Evolutionary conservation across 352 stramenopile species (phyloP).

Genomic region (Pythium scleroteichum): DNA sequence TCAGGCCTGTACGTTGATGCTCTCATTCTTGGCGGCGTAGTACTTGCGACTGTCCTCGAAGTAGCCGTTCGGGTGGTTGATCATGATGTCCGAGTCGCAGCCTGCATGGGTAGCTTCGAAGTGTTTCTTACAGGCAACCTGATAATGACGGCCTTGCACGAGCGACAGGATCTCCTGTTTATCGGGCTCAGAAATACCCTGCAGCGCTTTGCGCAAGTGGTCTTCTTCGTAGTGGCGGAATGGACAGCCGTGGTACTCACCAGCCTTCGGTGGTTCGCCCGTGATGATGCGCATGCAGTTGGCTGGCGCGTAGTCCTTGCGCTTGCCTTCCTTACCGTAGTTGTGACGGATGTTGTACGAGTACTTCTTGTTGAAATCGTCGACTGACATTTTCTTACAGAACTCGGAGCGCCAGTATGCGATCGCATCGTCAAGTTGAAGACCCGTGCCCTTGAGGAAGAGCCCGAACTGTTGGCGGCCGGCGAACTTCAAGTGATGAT

Average conservation of each 20-base stretch:
- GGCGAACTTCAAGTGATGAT: constrained; percentile 97
- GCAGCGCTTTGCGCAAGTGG: constrained; percentile 90
- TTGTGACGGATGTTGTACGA: constrained; percentile 99
- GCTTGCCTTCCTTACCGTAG: constrained; percentile 99
- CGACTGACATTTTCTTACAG: constrained; percentile 93
- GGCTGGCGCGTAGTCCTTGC: constrained; percentile 96
- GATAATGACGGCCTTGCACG: constrained; percentile 93
- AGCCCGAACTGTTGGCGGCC: constrained; percentile 97
- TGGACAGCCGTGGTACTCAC: constrained; percentile 98
- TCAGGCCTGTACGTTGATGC: constrained; percentile 47
- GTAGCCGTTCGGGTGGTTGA: constrained; percentile 99
- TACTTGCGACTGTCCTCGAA: constrained; percentile 96
- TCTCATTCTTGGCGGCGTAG: constrained; percentile 82
- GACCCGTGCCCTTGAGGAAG: constrained; percentile 98
- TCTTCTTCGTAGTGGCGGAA: constrained; percentile 96
- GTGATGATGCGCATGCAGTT: constrained; percentile 98
- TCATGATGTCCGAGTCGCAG: constrained; percentile 87
- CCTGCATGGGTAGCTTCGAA: constrained; percentile 95
- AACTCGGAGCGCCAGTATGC: constrained; percentile 95
- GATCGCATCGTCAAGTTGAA: constrained; percentile 96
- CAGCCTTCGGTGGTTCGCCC: constrained; percentile 89
- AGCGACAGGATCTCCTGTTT: constrained; percentile 93
- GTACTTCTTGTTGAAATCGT: constrained; percentile 99
- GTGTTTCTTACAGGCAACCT: constrained; percentile 98
- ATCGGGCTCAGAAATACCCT: constrained; percentile 75